phyloP scores from a whole-genome alignment of 2,329 filamentous ascomycete genomes.

The Fonsecaea nubica region DNA sequence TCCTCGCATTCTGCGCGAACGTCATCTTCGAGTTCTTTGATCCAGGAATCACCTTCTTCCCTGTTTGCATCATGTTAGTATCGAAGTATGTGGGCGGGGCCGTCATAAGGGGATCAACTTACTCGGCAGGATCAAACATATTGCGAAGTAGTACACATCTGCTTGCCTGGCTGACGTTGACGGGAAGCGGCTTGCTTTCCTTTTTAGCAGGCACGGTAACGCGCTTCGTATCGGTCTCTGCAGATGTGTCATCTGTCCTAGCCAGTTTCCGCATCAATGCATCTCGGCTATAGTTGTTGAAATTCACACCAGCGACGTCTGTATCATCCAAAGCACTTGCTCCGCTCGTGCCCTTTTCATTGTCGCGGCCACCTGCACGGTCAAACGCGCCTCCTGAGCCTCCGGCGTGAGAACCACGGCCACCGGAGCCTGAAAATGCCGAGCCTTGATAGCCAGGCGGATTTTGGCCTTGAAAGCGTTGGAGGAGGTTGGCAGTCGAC shows the following conservation, averaged over 20 bases:
- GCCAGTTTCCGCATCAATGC: conserved; percentile 98
- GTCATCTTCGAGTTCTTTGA: conserved; percentile 92
- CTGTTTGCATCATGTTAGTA: conserved; percentile 54
- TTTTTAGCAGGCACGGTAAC: conserved; percentile 74
- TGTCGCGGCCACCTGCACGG: conserved; percentile 84
- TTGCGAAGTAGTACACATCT: conserved; percentile 94
- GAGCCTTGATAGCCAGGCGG: conserved; percentile 77
- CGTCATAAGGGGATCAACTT: conserved; percentile 53
- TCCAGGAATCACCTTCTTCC: conserved; percentile 85
- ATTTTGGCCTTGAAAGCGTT: conserved; percentile 84
- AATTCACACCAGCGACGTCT: conserved; percentile 97
- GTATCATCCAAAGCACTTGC: conserved; percentile 96
- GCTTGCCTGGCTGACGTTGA: conserved; percentile 90
- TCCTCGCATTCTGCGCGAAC: conserved; percentile 89
- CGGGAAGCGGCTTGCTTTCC: conserved; percentile 76
- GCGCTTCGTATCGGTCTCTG: conserved; percentile 70
- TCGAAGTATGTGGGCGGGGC: background rate
- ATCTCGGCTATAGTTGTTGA: conserved; percentile 99
- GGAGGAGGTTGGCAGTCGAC: conserved; percentile 88
- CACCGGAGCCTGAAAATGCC: conserved; percentile 86
- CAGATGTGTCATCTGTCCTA: conserved; percentile 81
- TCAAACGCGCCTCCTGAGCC: conserved; percentile 78
- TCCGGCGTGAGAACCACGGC: conserved; percentile 81
- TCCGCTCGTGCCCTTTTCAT: conserved; percentile 83
- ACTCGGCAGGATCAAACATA: conserved; percentile 93